These are phyloP conservation scores for Eurotiales sp. DNA, from an alignment of 2,329 filamentous ascomycete genomes.

Conservation along the genomic window DNA sequence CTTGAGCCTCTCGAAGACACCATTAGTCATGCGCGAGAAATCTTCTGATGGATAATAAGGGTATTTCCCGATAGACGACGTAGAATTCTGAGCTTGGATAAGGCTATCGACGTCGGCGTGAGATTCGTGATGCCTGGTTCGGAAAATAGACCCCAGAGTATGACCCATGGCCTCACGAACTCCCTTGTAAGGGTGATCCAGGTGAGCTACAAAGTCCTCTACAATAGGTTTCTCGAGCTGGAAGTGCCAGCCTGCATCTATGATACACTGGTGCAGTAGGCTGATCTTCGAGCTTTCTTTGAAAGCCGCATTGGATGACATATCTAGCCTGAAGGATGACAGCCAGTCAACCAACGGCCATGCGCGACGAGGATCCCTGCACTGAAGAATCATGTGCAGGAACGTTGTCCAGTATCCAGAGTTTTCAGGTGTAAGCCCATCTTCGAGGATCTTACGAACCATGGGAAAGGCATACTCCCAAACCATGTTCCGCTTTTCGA, in stretches of 20 bases:
- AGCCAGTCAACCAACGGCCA: constrained; percentile 83
- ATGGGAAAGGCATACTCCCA: constrained; percentile 92
- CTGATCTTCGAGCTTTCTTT: constrained; percentile 98
- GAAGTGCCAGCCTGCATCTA: constrained; percentile 94
- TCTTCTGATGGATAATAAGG: constrained; percentile 77
- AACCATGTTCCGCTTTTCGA: constrained; percentile 68
- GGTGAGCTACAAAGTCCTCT: constrained; percentile 81
- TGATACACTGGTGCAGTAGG: constrained; percentile 80
- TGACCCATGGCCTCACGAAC: constrained; percentile 92
- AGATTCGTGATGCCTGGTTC: constrained; percentile 90
- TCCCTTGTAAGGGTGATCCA: constrained; percentile 97
- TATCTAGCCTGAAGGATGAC: constrained; percentile 81
- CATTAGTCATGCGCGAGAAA: constrained; percentile 66
- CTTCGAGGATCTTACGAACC: constrained; percentile 78
- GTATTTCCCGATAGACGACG: constrained; percentile 77
- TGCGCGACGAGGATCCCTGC: constrained; percentile 81
- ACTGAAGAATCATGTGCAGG: constrained; percentile 80
- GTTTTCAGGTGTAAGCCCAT: constrained; percentile 91
- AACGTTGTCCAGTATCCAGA: constrained; percentile 93
- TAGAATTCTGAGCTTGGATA: constrained; percentile 71
- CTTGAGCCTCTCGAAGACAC: constrained; percentile 76
- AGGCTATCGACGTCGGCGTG: constrained; percentile 75
- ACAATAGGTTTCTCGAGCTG: constrained; percentile 83
- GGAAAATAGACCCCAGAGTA: constrained; percentile 81
- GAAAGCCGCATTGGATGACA: constrained; percentile 94